Evolutionary conservation across 2,329 filamentous ascomycete genomes (phyloP).

Genomic region (Incumbomyces lentus): DNA sequence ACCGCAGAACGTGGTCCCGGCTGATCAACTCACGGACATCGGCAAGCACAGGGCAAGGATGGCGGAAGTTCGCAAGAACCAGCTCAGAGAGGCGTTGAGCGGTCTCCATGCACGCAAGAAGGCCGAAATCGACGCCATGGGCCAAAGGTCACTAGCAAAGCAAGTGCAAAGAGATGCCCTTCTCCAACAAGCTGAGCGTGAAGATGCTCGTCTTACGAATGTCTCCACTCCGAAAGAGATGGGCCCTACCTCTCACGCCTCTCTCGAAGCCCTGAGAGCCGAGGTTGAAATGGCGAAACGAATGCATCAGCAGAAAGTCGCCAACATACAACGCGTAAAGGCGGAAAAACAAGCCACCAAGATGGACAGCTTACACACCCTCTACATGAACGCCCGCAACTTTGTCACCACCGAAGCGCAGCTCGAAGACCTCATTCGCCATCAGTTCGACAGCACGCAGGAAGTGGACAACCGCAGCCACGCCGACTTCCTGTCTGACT

Average conservation of each 20-base stretch:
- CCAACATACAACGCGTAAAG: constrained; percentile 34
- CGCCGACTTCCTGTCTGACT: constrained; percentile 27
- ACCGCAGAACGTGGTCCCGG: constrained; percentile 16
- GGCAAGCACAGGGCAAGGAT: constrained; percentile 58
- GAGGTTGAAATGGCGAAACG: constrained; percentile 28
- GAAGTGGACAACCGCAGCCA: constrained; percentile 20
- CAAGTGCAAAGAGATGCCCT: constrained; percentile 41
- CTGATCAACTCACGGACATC: constrained; percentile 28
- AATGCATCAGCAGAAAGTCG: constrained; percentile 26
- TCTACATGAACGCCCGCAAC: constrained; percentile 77
- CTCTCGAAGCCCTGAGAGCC: constrained; percentile 9
- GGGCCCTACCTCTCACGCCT: constrained; percentile 32
- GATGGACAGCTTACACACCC: constrained; percentile 64
- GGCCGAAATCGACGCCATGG: constrained; percentile 28
- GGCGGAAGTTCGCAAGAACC: constrained; percentile 59
- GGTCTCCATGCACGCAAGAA: constrained; percentile 60
- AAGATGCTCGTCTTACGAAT: constrained; percentile 67
- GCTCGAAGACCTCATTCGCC: constrained; percentile 62
- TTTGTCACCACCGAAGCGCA: constrained; percentile 81
- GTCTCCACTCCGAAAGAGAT: constrained; percentile 51
- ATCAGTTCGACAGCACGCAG: constrained; percentile 54
- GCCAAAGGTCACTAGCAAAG: constrained; percentile 36
- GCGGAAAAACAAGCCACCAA: constrained; percentile 49
- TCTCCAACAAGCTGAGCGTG: constrained; percentile 55
- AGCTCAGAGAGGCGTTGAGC: constrained; percentile 60